Base-by-base conservation (phyloP, 2,329 filamentous ascomycete species). In the Colletotrichum costaricense region DNA sequence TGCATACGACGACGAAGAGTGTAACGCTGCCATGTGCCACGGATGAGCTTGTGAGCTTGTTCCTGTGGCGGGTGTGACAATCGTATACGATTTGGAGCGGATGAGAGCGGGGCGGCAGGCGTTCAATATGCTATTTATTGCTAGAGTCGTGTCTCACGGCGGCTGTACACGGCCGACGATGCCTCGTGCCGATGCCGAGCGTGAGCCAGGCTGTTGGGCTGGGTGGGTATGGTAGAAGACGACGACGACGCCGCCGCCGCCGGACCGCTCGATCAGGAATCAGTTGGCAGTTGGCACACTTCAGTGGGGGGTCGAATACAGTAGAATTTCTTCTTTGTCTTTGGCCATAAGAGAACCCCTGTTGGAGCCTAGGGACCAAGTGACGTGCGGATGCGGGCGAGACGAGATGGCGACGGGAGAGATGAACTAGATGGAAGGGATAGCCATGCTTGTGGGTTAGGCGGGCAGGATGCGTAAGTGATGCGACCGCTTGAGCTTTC, bases 21-120 rank as follows among this genome's bases (percentile, higher is more conserved):
- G 69, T 57, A 52, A 49, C 58, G 69, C 33, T 58, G 69, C 69
- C 69, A 68, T 68, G 69, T 68, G 69, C 49, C 30, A 68, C 56
- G 62, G 46, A n/a, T 22, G 38, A 67, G 63, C 63, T 69, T 63
- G 35, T 63, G 14, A 59, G 30, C 30, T 38, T 59, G 56, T 59
- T 19, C 24, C 14, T 49, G 49, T 46, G 56, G 22, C 68, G 63
- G 68, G 62, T 71, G 63, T 35, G 55, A 67, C 68, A 33, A 33
- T n/a, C 19, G 30, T 11, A 22, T 30, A 16, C 16, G 42, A 49
- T 11, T 49, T n/a, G 16, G 19, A 46, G 22, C 11, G 7, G 28
- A 42, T 19, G 26, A n/a, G 42, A 35, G n/a, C 26, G 5, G 28
- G 19, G 52, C 16, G 28, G 28, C 28, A 42, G 38, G 38, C 38